Percentiles rank a stretch among this genome's conserved stretches.
phyloP scores from a whole-genome alignment of 805 yeast genomes.

The Tetrapisispora arboricola region DNA sequence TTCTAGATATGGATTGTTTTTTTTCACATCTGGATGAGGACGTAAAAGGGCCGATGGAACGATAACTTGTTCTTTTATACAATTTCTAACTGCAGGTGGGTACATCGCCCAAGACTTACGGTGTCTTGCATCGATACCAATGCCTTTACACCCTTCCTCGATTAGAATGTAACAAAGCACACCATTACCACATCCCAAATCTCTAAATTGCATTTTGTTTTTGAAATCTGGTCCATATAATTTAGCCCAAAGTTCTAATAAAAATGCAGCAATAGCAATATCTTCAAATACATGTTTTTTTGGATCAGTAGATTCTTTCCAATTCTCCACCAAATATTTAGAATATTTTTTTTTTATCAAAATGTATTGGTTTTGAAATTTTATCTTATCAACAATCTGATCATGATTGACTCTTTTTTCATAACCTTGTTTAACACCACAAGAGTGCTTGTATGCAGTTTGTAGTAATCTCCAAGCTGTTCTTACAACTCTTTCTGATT shows the following conservation, averaged over 20 bases:
- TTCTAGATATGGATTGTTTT: constrained; percentile 41
- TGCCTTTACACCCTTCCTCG: constrained; percentile 72
- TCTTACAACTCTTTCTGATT: constrained; percentile 55
- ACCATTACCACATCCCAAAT: constrained; percentile 94
- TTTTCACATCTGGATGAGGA: constrained; percentile 54
- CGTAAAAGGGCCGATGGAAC: constrained; percentile 66
- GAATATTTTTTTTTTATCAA: constrained; percentile 76
- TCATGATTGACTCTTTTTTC: constrained; percentile 85
- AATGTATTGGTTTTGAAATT: constrained; percentile 76
- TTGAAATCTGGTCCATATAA: constrained; percentile 33
- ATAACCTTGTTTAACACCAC: constrained; percentile 76
- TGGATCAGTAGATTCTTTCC: constrained; percentile 95
- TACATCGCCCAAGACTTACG: constrained; percentile 81
- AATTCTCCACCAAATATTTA: constrained; percentile 56
- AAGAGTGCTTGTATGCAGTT: constrained; percentile 75
- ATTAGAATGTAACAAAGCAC: constrained; percentile 63
- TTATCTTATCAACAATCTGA: constrained; percentile 66
- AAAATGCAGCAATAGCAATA: constrained; percentile 87
- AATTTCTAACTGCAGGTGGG: constrained; percentile 50
- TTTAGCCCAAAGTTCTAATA: constrained; percentile 74
- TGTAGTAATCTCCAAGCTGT: constrained; percentile 72
- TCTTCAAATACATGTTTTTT: constrained; percentile 94
- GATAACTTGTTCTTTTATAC: constrained; percentile 64
- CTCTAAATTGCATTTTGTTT: constrained; percentile 53
- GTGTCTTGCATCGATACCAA: constrained; percentile 82